These are phyloP conservation scores for Gossypium turneri DNA, from an alignment of 345 rosid species.

Conservation along the genomic window DNA sequence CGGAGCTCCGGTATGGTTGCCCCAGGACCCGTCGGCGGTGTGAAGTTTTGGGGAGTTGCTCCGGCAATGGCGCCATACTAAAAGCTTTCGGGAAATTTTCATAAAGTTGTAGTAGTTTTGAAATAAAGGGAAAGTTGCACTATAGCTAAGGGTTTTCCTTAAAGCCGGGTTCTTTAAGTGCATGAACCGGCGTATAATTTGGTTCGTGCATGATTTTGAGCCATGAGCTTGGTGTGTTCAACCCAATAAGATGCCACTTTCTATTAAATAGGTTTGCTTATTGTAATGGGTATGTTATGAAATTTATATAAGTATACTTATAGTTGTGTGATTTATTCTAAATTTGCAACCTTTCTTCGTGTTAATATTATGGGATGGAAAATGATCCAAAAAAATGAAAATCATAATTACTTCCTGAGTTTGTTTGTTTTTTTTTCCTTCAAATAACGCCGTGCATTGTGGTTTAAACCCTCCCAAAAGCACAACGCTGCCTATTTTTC, in stretches of 20 bases:
- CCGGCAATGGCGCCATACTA: conserved; percentile 5
- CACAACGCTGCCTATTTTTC: too few relatives aligned
- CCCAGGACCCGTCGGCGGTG: conserved; percentile 34
- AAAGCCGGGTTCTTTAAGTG: neutral
- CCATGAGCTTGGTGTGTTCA: neutral
- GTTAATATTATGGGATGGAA: too few relatives aligned
- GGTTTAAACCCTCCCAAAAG: too few relatives aligned
- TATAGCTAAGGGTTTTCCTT: neutral
- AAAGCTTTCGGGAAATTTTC: neutral
- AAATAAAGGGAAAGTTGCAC: neutral
- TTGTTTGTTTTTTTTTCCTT: too few relatives aligned
- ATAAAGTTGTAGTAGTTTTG: neutral
- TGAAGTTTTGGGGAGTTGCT: conserved; percentile 3
- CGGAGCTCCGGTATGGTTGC: conserved; percentile 58
- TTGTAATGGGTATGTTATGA: neutral
- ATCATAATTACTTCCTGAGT: too few relatives aligned
- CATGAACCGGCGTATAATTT: neutral
- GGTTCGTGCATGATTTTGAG: neutral
- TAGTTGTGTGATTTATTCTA: neutral
- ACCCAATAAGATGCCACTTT: conserved; percentile 5
- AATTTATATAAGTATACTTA: neutral
- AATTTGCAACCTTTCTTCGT: neutral
- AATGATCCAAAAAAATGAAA: too few relatives aligned
- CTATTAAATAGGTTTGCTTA: neutral
- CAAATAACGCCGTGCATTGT: too few relatives aligned